A percentile compares a stretch with the other conserved stretches of the same genome.
phyloP scores from a whole-genome alignment of 2,329 filamentous ascomycete species.

The Botrytis pseudocinerea region DNA sequence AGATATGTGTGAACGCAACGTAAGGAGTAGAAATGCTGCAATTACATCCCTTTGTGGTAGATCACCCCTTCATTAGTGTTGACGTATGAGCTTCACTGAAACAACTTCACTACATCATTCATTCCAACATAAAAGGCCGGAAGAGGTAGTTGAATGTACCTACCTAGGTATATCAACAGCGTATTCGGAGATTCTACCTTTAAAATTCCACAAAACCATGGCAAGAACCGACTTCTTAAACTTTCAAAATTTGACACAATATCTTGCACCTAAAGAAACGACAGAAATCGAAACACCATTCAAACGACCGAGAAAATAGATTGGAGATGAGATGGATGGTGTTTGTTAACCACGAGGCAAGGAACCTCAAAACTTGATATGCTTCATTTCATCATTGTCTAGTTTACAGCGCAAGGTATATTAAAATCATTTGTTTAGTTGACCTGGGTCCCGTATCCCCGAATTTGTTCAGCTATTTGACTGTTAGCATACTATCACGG shows the following conservation, averaged over 20 bases:
- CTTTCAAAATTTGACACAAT: background rate
- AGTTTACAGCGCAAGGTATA: constrained; percentile 36
- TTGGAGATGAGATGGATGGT: background rate
- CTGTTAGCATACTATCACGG: constrained; percentile 28
- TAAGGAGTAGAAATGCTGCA: background rate
- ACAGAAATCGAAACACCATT: background rate
- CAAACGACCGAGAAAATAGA: background rate
- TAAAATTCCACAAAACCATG: background rate
- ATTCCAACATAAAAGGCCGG: background rate
- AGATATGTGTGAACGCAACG: background rate
- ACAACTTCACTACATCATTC: background rate
- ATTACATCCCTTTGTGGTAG: background rate
- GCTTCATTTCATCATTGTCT: constrained; percentile 35
- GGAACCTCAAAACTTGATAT: constrained; percentile 24
- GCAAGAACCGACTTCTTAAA: background rate
- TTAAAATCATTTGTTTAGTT: constrained; percentile 42
- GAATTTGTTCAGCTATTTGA: constrained; percentile 75
- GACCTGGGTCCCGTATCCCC: constrained; percentile 87
- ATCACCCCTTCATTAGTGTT: background rate
- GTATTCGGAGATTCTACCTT: background rate
- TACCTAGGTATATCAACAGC: background rate
- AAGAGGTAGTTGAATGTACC: background rate
- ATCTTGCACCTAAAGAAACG: background rate
- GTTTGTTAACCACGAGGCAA: background rate
- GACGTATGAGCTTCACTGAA: background rate